Evolutionary conservation across 148 eudicot genomes (phyloP).

Genomic region (Drosera capensis): DNA sequence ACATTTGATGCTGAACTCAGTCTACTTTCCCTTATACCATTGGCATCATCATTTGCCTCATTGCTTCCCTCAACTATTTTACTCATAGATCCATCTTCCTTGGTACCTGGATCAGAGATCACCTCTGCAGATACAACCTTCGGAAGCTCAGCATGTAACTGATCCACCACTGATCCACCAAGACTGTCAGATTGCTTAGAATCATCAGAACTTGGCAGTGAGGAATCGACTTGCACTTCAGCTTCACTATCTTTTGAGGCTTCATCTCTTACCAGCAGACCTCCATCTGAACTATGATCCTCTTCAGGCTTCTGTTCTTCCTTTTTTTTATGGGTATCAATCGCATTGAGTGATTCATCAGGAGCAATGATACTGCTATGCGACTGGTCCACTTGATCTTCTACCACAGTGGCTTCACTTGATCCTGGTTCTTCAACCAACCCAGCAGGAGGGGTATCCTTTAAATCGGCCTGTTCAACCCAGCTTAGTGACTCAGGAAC

Average conservation of each 20-base stretch:
- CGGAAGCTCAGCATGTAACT: slow-evolving; percentile 15
- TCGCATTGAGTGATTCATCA: slow-evolving; percentile 14
- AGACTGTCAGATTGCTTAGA: slow-evolving; percentile 19
- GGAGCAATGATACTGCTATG: slow-evolving; percentile 10
- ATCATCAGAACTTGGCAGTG: slow-evolving; percentile 13
- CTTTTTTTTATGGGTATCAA: slow-evolving; percentile 13
- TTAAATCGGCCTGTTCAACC: slow-evolving; percentile 14
- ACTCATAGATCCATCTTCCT: slow-evolving; percentile 16
- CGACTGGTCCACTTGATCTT: slow-evolving; percentile 17
- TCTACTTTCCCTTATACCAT: slow-evolving; percentile 23
- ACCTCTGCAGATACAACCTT: slow-evolving; percentile 20
- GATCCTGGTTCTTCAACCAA: slow-evolving; percentile 17
- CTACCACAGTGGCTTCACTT: slow-evolving; percentile 20
- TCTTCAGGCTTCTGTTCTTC: slow-evolving; percentile 20
- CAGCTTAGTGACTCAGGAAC: slow-evolving; percentile 19
- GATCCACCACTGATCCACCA: slow-evolving; percentile 13
- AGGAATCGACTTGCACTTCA: slow-evolving; percentile 16
- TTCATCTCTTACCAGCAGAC: slow-evolving; percentile 16
- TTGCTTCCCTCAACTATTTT: slow-evolving; percentile 19
- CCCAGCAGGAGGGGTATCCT: slow-evolving; percentile 14
- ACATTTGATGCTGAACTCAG: slow-evolving; percentile 30
- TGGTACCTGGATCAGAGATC: slow-evolving; percentile 20
- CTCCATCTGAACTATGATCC: slow-evolving; percentile 13
- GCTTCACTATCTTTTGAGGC: slow-evolving; percentile 17
- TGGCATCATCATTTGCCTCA: slow-evolving; percentile 13